Base-by-base conservation (phyloP, 495 filamentous ascomycete genomes). In the Apodospora peruviana region DNA sequence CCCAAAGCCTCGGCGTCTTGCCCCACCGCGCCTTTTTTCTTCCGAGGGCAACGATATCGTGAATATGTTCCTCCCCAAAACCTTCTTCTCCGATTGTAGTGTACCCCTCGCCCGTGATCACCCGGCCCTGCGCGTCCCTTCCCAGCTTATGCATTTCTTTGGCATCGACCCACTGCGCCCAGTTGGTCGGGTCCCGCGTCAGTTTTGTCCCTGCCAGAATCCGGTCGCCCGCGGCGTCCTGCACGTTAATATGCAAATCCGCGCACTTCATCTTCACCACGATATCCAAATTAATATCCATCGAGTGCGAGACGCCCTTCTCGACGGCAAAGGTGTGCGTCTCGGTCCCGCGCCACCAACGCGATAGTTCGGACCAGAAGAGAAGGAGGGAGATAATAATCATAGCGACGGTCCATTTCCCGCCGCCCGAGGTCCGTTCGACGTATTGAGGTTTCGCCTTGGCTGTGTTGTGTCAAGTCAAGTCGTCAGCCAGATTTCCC, bases 361-460 rank as follows among this genome's bases (percentile, higher is more conserved):
- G 83, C 43, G 72, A 61, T 21, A 93, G 72, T 67, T 99, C 93
- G 32, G 81, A 76, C 63, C 84, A 77, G 59, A 85, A 75, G 50
- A 99, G 86, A 34, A 87, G 47, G 34, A 78, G 65, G 56, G 85
- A 90, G 17, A 91, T 67, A 20, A 84, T 32, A 45, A 88, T 67
- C 66, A 99, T 86, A 36, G 85, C 69, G 41, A 96, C 74, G n/a
- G 94, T 96, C 80, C 89, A 93, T 74, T 91, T 87, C 47, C 93
- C 90, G 59, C 94, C 94, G 59, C 82, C 84, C 32, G 83, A 79
- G 40, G 88, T 87, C 45, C 81, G 81, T 23, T 86, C 83, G 32
- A 88, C 82, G 69, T 96, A 99, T 58, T 87, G 86, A n/a, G 88
- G 74, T 78, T 95, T 95, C 48, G 88, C 87, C 81, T 99, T 99